phyloP scores from a whole-genome alignment of 371 early-diverging fungal genomes.

The Lichtheimia corymbifera region DNA sequence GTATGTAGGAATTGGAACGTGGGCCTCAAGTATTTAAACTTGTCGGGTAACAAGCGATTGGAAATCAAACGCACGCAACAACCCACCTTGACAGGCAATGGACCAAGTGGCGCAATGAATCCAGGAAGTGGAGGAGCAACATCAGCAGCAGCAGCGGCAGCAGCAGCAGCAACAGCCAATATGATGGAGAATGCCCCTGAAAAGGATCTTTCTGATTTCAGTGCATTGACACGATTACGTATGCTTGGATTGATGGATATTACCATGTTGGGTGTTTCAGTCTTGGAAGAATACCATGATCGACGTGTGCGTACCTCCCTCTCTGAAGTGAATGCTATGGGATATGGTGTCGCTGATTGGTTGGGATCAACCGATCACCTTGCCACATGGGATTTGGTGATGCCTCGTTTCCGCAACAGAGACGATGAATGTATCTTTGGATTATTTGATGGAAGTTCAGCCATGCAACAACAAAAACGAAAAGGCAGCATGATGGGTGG shows the following conservation, averaged over 20 bases:
- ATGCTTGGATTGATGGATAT: slow-evolving; percentile 89
- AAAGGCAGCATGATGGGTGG: slow-evolving; percentile 7
- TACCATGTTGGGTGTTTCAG: slow-evolving; percentile 73
- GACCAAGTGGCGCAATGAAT: too few species aligned
- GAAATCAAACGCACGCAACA: slow-evolving; percentile 73
- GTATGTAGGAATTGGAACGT: slow-evolving; percentile 81
- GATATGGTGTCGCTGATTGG: slow-evolving; percentile 87
- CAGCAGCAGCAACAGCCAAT: too few species aligned
- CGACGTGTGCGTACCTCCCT: slow-evolving; percentile 85
- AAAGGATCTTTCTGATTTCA: slow-evolving; percentile 75
- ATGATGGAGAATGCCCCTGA: slow-evolving; percentile 6
- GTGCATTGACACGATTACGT: slow-evolving; percentile 69
- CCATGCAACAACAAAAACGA: slow-evolving; percentile 42
- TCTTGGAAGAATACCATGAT: slow-evolving; percentile 81
- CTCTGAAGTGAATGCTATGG: slow-evolving; percentile 77
- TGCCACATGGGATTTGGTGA: slow-evolving; percentile 79
- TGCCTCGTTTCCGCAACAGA: slow-evolving; percentile 74
- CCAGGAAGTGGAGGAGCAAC: too few species aligned
- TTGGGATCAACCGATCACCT: slow-evolving; percentile 66
- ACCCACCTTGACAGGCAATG: slow-evolving; percentile 24
- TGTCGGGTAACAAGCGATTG: slow-evolving; percentile 90
- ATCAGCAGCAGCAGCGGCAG: too few species aligned
- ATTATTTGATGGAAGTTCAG: slow-evolving; percentile 70
- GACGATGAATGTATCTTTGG: slow-evolving; percentile 90
- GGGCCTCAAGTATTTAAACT: slow-evolving; percentile 85